phyloP scores from a whole-genome alignment of 2,329 filamentous ascomycete genomes.

The Aspergillus fructus region DNA sequence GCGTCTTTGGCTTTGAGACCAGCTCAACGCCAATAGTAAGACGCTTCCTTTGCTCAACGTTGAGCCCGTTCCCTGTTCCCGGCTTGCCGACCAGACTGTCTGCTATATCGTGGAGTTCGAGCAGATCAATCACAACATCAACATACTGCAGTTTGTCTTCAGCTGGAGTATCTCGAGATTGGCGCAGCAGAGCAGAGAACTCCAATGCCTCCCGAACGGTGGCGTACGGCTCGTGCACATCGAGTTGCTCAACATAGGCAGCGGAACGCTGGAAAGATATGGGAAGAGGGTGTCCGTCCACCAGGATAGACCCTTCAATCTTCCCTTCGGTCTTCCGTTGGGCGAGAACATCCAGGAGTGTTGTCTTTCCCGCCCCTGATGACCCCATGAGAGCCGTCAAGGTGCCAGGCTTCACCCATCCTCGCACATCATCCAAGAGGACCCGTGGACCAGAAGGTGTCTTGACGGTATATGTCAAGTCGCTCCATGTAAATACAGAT shows the following conservation, averaged over 20 bases:
- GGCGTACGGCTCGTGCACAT: conserved; percentile 64
- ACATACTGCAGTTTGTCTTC: conserved; percentile 63
- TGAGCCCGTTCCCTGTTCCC: conserved; percentile 43
- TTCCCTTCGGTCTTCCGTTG: conserved; percentile 66
- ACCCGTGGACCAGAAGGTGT: conserved; percentile 53
- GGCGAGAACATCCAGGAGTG: conserved; percentile 69
- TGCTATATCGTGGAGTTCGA: conserved; percentile 61
- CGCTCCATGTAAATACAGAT: conserved; percentile 70
- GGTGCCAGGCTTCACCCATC: conserved; percentile 72
- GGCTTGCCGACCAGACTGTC: conserved; percentile 56
- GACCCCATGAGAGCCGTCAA: conserved; percentile 76
- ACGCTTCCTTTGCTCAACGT: conserved; percentile 64
- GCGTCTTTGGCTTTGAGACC: conserved; percentile 62
- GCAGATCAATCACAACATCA: conserved; percentile 60
- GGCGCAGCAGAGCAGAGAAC: conserved; percentile 63
- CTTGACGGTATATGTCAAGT: conserved; percentile 68
- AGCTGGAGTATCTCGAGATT: conserved; percentile 50
- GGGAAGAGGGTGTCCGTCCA: conserved; percentile 60
- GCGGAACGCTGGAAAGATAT: conserved; percentile 63
- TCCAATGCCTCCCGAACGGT: conserved; percentile 64
- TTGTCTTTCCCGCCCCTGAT: conserved; percentile 72
- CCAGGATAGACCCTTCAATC: conserved; percentile 61
- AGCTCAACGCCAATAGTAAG: conserved; percentile 70
- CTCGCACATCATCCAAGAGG: conserved; percentile 66
- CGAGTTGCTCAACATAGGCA: conserved; percentile 67